Base-by-base conservation (phyloP, 495 filamentous ascomycete species). In the Trichoderma parareesei region DNA sequence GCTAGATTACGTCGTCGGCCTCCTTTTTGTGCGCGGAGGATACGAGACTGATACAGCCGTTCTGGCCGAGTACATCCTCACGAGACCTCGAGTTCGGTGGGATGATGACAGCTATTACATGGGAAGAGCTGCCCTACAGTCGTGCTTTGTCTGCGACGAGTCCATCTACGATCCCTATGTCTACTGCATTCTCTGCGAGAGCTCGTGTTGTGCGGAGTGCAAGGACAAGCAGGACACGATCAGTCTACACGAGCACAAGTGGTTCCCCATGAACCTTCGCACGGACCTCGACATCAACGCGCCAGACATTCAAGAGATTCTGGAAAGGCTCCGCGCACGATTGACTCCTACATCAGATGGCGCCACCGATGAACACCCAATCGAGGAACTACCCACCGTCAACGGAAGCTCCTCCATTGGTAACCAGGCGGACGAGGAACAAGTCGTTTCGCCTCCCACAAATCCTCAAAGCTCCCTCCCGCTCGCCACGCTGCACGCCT, bases 401-500 rank as follows among this genome's bases (percentile, higher is more conserved):
- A 57, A 11, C 20, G 35, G n/a, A 13, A 27, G 2, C 49, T 9
- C 10, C 35, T 10, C 49, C 20, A 6, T 3, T 3, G 2, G 1
- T 2, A 41, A 2, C 40, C 27, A 27, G 27, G 27, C 27, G 27
- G 2, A 27, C 27, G 27, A 27, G 27, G 27, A 27, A 27, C 27
- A 53, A 27, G 48, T 18, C 13, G 9, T 3, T 8, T 18, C 4
- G 2, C n/a, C 48, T 53, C n/a, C 48, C 27, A 53, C 48, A 4
- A 8, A 14, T 9, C 16, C n/a, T 5, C 49, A 57, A 57, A 14
- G 2, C 9, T 57, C 49, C 35, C 49, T 57, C 14, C 49, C 14
- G 20, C 49, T 57, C 49, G 49, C 49, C 49, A 57, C 49, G 4
- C 49, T 57, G 33, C 49, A 57, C 10, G 49, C 49, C 18, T 57